Evolutionary conservation across 805 yeast genomes (phyloP).

Genomic region (Wickerhamiella galacta): DNA sequence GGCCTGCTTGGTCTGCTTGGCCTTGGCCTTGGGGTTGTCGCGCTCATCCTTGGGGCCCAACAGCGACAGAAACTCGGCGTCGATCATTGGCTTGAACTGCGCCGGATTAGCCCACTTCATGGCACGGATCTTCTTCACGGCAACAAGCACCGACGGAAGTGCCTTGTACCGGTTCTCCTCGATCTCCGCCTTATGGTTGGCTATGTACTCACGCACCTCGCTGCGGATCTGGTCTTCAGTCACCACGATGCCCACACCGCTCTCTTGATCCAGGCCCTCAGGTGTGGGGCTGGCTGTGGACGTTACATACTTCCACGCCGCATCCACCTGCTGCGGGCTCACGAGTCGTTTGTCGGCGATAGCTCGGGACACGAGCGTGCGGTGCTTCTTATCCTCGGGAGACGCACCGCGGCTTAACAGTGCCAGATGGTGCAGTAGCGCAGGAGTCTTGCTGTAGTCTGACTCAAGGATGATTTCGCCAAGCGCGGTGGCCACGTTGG

Average conservation of each 20-base stretch:
- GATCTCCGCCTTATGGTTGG: conserved; percentile 41
- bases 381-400: conserved; percentile 26
- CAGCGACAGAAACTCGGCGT: conserved; percentile 48
- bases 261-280: conserved; percentile 38
- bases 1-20: conserved; percentile 18
- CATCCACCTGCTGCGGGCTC: conserved; percentile 53
- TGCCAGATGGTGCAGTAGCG: conserved; percentile 65
- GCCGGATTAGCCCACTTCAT: conserved; percentile 89
- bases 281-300: conserved; percentile 28
- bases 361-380: conserved; percentile 39
- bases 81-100: conserved; percentile 74
- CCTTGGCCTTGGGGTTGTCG: conserved; percentile 33
- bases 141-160: conserved; percentile 63
- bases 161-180: conserved; percentile 58
- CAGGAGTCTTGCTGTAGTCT: conserved; percentile 34
- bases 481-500: conserved; percentile 62
- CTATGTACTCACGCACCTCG: conserved; percentile 44
- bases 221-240: conserved; percentile 46
- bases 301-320: conserved; percentile 58
- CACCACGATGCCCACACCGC: conserved; percentile 66
- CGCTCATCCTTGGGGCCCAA: conserved; percentile 95
- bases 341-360: conserved; percentile 48
- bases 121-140: conserved; percentile 51
- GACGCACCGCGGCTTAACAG: conserved; percentile 43
- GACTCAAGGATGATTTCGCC: conserved; percentile 38